A percentile compares a stretch with the other conserved stretches of the same genome.
Conservation (phyloP, 805 yeast species). For the Kodamaea restingae region DNA sequence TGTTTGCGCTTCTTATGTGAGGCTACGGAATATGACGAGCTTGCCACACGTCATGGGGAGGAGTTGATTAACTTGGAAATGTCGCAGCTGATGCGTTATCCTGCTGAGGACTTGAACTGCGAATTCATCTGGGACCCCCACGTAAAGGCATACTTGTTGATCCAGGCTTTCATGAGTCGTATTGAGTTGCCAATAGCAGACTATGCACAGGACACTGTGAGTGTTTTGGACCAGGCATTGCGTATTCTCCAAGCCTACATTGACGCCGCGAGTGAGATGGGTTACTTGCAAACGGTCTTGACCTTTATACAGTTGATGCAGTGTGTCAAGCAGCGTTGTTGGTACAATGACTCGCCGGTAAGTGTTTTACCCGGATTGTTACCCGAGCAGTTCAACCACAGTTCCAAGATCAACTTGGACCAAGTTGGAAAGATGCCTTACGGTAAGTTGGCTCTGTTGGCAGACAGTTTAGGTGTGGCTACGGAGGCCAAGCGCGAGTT, state of each 20-base stretch:
- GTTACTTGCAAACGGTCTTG: slow-evolving; percentile 60
- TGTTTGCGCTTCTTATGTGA: slow-evolving; percentile 58
- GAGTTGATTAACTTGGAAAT: slow-evolving; percentile 81
- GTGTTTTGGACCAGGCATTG: slow-evolving; percentile 89
- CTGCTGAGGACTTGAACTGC: slow-evolving; percentile 51
- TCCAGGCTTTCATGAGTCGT: slow-evolving; percentile 70
- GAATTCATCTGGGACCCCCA: slow-evolving; percentile 84
- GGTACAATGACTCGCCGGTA: slow-evolving; percentile 78
- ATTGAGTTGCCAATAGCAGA: slow-evolving; percentile 89
- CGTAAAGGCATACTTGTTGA: slow-evolving; percentile 66
- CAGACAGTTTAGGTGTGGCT: slow-evolving; percentile 37
- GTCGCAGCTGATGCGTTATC: slow-evolving; percentile 66
- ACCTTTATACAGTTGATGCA: slow-evolving; percentile 70
- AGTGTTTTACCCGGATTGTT: slow-evolving; percentile 49
- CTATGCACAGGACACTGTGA: slow-evolving; percentile 87
- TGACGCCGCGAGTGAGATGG: slow-evolving; percentile 84
- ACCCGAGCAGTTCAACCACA: slow-evolving; percentile 1
- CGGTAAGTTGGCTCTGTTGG: slow-evolving; percentile 31
- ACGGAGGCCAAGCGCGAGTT: slow-evolving; percentile 41
- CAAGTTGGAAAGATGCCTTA: slow-evolving; percentile 40
- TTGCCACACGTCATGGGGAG: slow-evolving; percentile 90
- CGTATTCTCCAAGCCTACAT: slow-evolving; percentile 91
- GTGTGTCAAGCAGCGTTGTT: slow-evolving; percentile 80
- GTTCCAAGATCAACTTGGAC: slow-evolving; percentile 26
- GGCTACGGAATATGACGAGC: slow-evolving; percentile 78